These are phyloP conservation scores for Diplogelasinospora grovesii DNA, from an alignment of 495 filamentous ascomycete genomes.

Conservation along the genomic window DNA sequence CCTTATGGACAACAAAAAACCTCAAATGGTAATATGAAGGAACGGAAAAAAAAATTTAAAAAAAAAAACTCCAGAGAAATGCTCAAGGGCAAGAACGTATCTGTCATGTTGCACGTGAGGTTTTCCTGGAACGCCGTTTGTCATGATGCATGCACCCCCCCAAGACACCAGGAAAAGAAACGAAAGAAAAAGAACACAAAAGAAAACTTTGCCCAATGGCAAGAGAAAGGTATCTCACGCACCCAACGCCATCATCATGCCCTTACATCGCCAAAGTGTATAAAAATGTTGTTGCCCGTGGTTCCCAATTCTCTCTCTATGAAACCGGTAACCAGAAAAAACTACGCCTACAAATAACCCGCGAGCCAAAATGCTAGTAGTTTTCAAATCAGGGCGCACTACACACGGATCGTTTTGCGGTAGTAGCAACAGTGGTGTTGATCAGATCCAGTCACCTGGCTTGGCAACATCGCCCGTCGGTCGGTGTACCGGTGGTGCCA, in stretches of 20 bases:
- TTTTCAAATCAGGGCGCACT: not conserved
- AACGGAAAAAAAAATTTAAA: constrained; percentile 1
- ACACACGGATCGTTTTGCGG: not conserved
- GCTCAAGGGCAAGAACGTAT: constrained; percentile 3
- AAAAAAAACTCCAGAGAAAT: constrained; percentile 6
- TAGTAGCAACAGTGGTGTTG: not conserved
- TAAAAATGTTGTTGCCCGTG: not conserved
- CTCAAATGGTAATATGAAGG: not conserved
- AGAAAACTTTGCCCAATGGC: not conserved
- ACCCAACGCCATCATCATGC: constrained; percentile 7
- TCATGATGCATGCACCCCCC: constrained; percentile 8
- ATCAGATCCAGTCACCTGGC: constrained; percentile 22
- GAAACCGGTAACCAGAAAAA: not conserved
- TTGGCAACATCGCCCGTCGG: constrained; percentile 13
- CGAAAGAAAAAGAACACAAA: constrained; percentile 5
- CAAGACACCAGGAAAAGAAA: constrained; percentile 2
- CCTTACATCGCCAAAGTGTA: not conserved
- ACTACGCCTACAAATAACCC: too few relatives aligned
- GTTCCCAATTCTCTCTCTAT: not conserved
- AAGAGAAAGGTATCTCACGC: constrained; percentile 4
- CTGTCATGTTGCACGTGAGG: constrained; percentile 5
- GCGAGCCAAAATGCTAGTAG: too few relatives aligned
- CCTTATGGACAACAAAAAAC: not conserved
- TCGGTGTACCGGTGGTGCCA: constrained; percentile 12
- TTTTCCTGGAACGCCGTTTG: constrained; percentile 9